Percentiles rank a stretch among this genome's conserved stretches.
These are phyloP conservation scores for Carex arenaria DNA, from an alignment of 202 grass and related monocot genomes.

Conservation along the genomic window DNA sequence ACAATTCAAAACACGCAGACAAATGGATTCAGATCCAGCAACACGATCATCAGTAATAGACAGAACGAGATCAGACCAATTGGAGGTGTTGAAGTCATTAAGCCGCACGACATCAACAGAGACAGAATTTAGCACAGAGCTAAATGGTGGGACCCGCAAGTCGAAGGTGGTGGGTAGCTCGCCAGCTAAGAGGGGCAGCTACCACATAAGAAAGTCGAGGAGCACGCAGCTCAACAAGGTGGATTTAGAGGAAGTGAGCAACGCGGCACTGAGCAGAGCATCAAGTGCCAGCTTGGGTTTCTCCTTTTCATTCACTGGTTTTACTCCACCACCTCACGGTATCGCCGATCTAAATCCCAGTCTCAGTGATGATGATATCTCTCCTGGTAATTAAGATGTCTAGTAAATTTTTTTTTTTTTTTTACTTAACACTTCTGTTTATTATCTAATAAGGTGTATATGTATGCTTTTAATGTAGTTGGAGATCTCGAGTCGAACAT, in stretches of 20 bases:
- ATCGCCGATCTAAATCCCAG: slow-evolving; percentile 19
- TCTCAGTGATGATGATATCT: slow-evolving; percentile 75
- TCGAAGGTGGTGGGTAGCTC: slow-evolving; percentile 16
- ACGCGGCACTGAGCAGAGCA: slow-evolving; percentile 82
- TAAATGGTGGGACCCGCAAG: slow-evolving; percentile 26
- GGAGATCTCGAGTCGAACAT: slow-evolving; percentile 53
- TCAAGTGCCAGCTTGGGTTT: slow-evolving; percentile 98
- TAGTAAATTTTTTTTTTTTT: neutral
- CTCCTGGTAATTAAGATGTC: neutral
- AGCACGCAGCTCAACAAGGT: slow-evolving; percentile 79
- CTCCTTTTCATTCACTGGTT: slow-evolving; percentile 96
- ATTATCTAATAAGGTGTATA: neutral
- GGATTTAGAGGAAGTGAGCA: slow-evolving; percentile 61
- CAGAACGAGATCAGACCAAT: slow-evolving; percentile 58
- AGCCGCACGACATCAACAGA: slow-evolving; percentile 70
- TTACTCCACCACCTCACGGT: slow-evolving; percentile 71
- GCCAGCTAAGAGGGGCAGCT: slow-evolving; percentile 23
- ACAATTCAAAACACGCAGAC: neutral
- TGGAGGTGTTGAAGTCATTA: slow-evolving; percentile 42
- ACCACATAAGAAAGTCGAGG: slow-evolving; percentile 76
- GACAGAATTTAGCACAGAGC: slow-evolving; percentile 40
- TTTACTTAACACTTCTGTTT: neutral
- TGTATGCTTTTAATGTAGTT: slow-evolving; percentile 13
- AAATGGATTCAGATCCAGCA: slow-evolving; percentile 23
- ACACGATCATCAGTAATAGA: slow-evolving; percentile 14